These are phyloP conservation scores for Yamadazyma philogaea DNA, from an alignment of 805 yeast genomes.

Conservation along the genomic window DNA sequence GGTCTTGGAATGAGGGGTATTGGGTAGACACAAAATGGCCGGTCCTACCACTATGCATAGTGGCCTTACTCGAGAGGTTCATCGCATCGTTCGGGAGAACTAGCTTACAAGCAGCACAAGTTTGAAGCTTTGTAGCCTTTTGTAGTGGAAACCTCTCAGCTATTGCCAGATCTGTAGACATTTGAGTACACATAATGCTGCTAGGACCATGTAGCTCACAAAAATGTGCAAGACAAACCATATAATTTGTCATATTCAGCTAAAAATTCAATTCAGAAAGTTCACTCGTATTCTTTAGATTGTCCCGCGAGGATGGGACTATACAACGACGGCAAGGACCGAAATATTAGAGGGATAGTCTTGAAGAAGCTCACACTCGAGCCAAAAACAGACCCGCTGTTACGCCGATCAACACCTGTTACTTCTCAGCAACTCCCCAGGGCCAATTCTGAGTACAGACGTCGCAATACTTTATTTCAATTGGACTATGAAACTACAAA, in stretches of 20 bases:
- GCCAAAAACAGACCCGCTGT: neutral
- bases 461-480: conserved; percentile 4
- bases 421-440: neutral
- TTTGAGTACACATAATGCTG: conserved; percentile 61
- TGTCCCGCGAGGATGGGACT: neutral
- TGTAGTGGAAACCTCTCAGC: conserved; percentile 30
- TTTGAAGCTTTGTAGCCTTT: conserved; percentile 40
- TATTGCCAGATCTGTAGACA: conserved; percentile 17
- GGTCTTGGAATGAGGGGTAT: conserved; percentile 48
- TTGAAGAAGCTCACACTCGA: conserved; percentile 4
- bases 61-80: conserved; percentile 19
- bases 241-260: conserved; percentile 34
- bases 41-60: conserved; percentile 17
- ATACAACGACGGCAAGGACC: conserved; percentile 12
- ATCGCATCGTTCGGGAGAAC: conserved; percentile 41
- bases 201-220: conserved; percentile 79
- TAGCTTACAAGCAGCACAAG: conserved; percentile 61
- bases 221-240: conserved; percentile 63
- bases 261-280: neutral
- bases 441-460: neutral
- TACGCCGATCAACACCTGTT: too few species aligned
- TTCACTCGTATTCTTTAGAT: neutral
- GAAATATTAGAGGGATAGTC: conserved; percentile 10
- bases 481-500: conserved; percentile 3
- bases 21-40: conserved; percentile 50